Evolutionary conservation across 768 basidiomycete genomes (phyloP).

Genomic region (Mycena galopus): DNA sequence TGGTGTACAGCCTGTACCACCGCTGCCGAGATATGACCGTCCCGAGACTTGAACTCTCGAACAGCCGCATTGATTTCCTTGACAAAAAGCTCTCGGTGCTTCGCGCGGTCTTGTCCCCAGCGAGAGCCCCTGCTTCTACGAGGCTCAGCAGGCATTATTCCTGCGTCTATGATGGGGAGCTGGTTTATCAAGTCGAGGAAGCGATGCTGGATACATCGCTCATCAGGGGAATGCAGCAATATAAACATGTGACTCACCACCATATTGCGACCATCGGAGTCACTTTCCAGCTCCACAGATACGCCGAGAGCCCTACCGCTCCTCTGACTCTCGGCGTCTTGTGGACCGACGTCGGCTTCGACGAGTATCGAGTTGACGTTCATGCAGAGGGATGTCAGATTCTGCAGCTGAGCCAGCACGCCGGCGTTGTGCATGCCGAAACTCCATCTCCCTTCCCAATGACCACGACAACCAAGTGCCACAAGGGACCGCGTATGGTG

Average conservation of each 20-base stretch:
- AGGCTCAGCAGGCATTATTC: background rate
- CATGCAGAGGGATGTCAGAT: conserved; percentile 4
- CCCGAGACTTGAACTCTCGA: background rate
- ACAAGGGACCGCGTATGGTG: conserved; percentile 10
- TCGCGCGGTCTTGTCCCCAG: too few species aligned
- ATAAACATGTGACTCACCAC: background rate
- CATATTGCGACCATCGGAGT: background rate
- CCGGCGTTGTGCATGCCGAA: conserved; percentile 12
- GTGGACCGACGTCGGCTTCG: background rate
- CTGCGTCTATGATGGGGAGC: background rate
- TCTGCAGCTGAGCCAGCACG: background rate
- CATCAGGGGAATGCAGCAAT: background rate
- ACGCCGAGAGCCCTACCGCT: too few species aligned
- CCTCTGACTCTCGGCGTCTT: too few species aligned
- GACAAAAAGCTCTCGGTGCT: too few species aligned
- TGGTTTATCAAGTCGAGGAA: background rate
- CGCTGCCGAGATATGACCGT: background rate
- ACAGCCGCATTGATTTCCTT: background rate
- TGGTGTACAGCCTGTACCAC: background rate
- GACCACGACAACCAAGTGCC: background rate
- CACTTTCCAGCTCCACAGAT: too few species aligned
- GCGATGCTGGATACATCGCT: background rate
- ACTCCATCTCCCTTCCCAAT: conserved; percentile 3
- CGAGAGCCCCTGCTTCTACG: too few species aligned
- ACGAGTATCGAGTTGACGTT: background rate